Conservation (phyloP, 1,139 yeast genomes). For the Candida glucosophila region DNA sequence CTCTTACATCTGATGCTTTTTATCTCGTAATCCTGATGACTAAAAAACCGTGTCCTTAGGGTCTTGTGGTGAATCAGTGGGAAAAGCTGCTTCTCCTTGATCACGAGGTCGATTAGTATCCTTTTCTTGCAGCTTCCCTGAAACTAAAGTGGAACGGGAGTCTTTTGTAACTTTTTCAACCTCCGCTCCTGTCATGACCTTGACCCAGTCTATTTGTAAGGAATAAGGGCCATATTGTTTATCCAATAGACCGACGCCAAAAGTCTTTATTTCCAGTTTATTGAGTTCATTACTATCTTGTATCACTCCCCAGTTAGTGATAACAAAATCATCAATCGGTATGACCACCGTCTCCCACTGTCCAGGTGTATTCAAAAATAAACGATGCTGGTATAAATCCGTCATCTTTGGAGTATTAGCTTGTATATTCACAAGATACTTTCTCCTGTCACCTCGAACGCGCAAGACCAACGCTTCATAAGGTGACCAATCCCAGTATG, state of each 20-base stretch:
- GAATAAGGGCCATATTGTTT: slow-evolving; percentile 72
- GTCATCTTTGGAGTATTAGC: slow-evolving; percentile 73
- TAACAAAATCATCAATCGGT: slow-evolving; percentile 69
- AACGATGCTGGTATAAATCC: slow-evolving; percentile 75
- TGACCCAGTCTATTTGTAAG: slow-evolving; percentile 65
- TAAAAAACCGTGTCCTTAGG: too few species aligned
- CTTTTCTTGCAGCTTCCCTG: too few species aligned
- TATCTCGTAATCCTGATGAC: too few species aligned
- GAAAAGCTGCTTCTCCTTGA: too few species aligned
- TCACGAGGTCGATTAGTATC: too few species aligned
- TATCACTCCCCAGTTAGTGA: slow-evolving; percentile 77
- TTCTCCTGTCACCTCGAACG: slow-evolving; percentile 67
- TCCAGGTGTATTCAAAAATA: slow-evolving; percentile 66
- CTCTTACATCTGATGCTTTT: too few species aligned
- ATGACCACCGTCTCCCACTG: slow-evolving; percentile 80
- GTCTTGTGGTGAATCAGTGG: too few species aligned
- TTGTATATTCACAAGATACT: slow-evolving; percentile 73
- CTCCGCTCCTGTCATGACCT: slow-evolving; percentile 55
- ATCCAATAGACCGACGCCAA: slow-evolving; percentile 76
- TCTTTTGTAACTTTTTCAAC: slow-evolving; percentile 28
- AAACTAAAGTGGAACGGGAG: slow-evolving; percentile 23
- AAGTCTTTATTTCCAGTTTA: slow-evolving; percentile 56
- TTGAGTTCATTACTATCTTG: slow-evolving; percentile 61
- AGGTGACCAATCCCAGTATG: slow-evolving; percentile 57
- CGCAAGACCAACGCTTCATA: slow-evolving; percentile 55